A percentile compares a stretch with the other conserved stretches of the same genome.
These are phyloP conservation scores for Phytophthora pisi DNA, from an alignment of 352 stramenopile genomes.

Conservation along the genomic window DNA sequence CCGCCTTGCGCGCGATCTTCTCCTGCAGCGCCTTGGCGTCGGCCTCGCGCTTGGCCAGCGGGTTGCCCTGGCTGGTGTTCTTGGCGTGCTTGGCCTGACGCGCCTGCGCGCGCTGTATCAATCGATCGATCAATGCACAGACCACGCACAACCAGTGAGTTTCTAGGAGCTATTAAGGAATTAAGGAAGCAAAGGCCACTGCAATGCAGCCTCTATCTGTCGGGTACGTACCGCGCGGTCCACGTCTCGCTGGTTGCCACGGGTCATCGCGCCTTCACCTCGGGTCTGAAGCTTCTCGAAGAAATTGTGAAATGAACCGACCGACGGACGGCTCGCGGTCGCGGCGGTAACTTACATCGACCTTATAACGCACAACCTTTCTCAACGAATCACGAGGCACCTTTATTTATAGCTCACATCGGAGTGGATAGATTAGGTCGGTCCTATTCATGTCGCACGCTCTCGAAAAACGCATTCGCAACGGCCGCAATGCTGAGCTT, in stretches of 20 bases:
- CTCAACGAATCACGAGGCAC: background rate
- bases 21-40: conserved; percentile 83
- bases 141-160: conserved; percentile 9
- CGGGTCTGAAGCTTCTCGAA: conserved; percentile 6
- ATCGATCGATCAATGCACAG: background rate
- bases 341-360: background rate
- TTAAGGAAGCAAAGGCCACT: conserved; percentile 1
- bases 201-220: background rate
- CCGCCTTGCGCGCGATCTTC: conserved; percentile 80
- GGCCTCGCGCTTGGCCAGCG: conserved; percentile 64
- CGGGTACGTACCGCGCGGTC: conserved; percentile 65
- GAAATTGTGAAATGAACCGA: conserved; percentile 34
- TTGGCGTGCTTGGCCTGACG: conserved; percentile 61
- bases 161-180: background rate
- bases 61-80: conserved; percentile 50
- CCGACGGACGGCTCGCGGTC: background rate
- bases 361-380: background rate
- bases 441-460: background rate
- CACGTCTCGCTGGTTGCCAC: conserved; percentile 81
- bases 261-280: conserved; percentile 49
- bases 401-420: too few species aligned
- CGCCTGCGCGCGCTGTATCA: conserved; percentile 72
- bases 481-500: conserved; percentile 33
- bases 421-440: background rate
- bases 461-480: conserved; percentile 16